Conservation (phyloP, 2,329 filamentous ascomycete genomes). For the Graphilbum ipis-grandicollis region DNA sequence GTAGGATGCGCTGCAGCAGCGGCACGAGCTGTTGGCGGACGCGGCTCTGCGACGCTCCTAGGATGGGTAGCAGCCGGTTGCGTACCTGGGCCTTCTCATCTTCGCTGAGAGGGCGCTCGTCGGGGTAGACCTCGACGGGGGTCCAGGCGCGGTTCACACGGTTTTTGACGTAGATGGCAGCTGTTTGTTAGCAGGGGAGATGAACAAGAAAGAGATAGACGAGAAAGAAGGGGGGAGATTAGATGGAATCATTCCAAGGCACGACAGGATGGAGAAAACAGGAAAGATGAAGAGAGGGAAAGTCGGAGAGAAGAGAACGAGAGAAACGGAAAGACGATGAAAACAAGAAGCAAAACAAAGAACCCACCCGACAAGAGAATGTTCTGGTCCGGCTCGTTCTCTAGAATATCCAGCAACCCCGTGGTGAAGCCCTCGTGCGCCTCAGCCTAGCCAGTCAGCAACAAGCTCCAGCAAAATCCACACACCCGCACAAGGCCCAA, state of each 20-base stretch:
- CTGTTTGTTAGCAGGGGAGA: conserved; percentile 27
- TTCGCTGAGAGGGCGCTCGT: conserved; percentile 63
- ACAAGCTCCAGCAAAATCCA: no score
- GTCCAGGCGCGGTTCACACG: conserved; percentile 87
- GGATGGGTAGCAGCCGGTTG: conserved; percentile 72
- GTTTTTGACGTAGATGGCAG: conserved; percentile 96
- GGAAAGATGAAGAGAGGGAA: no score
- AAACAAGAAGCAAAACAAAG: conserved; percentile 1
- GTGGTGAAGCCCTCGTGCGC: conserved; percentile 79
- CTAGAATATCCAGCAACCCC: conserved; percentile 76
- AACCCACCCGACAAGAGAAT: conserved; percentile 74
- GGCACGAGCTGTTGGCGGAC: conserved; percentile 89
- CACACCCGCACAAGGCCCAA: background rate
- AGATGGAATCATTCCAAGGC: no score
- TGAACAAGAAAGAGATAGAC: no score
- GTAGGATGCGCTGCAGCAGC: conserved; percentile 86
- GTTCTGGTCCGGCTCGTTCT: conserved; percentile 69
- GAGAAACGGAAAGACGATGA: background rate
- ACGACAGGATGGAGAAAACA: no score
- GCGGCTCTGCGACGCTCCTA: conserved; percentile 62
- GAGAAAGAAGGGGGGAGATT: no score
- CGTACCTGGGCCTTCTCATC: conserved; percentile 78
- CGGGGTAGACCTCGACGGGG: conserved; percentile 54
- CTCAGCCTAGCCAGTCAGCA: conserved; percentile 49
- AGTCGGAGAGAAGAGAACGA: no score